A percentile compares a stretch with the other conserved stretches of the same genome.
Conservation (phyloP, 495 filamentous ascomycete species). For the Annulohypoxylon stygium region DNA sequence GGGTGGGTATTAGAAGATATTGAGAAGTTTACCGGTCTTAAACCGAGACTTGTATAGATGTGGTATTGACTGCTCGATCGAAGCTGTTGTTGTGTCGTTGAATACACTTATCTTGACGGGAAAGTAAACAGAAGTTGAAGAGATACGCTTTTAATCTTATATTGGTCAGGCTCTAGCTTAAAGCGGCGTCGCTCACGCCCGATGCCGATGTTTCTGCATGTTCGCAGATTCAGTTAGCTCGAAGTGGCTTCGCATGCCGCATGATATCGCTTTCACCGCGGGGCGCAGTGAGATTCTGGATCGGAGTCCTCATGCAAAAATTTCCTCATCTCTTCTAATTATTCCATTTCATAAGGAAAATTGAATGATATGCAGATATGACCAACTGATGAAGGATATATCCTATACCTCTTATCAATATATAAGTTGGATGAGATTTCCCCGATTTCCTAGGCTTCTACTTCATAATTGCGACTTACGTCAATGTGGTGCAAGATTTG, state of each 20-base stretch:
- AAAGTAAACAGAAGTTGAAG: no score
- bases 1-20: no score
- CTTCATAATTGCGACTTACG: conserved; percentile 6
- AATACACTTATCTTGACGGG: no score
- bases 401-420: background rate
- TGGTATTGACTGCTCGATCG: no score
- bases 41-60: no score
- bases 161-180: no score
- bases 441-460: background rate
- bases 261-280: conserved; percentile 35
- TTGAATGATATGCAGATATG: no score
- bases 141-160: no score
- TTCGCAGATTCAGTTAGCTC: conserved; percentile 32
- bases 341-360: background rate
- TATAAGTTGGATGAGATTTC: background rate
- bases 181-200: no score
- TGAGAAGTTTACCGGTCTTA: no score
- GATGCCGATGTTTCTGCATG: background rate
- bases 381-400: background rate
- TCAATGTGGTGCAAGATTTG: conserved; percentile 13
- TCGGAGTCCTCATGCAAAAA: background rate
- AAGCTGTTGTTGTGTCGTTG: no score
- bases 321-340: background rate
- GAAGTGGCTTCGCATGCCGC: conserved; percentile 24
- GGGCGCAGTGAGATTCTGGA: conserved; percentile 27